A percentile compares a stretch with the other conserved stretches of the same genome.
Evolutionary conservation across 1,139 yeast genomes (phyloP).

Genomic region (Pichia sp.): DNA sequence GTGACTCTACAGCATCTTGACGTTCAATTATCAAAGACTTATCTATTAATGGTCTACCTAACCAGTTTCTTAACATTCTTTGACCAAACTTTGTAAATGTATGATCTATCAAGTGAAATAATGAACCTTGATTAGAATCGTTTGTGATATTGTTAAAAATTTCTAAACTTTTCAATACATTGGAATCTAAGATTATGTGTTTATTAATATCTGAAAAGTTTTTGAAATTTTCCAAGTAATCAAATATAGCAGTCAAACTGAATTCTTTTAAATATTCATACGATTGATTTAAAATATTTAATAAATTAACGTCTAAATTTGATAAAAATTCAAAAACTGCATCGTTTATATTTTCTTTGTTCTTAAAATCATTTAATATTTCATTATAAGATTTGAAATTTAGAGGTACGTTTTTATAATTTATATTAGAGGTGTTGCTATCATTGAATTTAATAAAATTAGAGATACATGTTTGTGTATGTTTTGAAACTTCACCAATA

Average conservation of each 20-base stretch:
- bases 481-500: conserved; percentile 32
- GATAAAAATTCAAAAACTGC: conserved; percentile 14
- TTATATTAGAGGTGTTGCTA: conserved; percentile 4
- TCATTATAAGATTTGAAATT: neutral
- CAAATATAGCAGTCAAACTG: conserved; percentile 51
- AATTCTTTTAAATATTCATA: conserved; percentile 56
- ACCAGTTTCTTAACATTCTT: conserved; percentile 63
- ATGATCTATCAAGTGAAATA: conserved; percentile 73
- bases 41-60: conserved; percentile 61
- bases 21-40: conserved; percentile 50
- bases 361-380: neutral
- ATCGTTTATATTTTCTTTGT: conserved; percentile 8
- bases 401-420: neutral
- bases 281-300: conserved; percentile 41
- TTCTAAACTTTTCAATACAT: conserved; percentile 65
- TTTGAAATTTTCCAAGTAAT: conserved; percentile 42
- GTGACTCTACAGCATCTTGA: conserved; percentile 56
- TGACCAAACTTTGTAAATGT: conserved; percentile 75
- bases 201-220: conserved; percentile 43
- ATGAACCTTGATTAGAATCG: conserved; percentile 52
- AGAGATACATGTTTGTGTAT: conserved; percentile 29
- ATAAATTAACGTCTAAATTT: conserved; percentile 9
- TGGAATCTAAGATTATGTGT: conserved; percentile 64
- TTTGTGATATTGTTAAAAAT: conserved; percentile 63
- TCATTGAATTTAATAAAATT: conserved; percentile 14